Base-by-base conservation (phyloP, 164 flowering plant species). In the Echeveria elegans region DNA sequence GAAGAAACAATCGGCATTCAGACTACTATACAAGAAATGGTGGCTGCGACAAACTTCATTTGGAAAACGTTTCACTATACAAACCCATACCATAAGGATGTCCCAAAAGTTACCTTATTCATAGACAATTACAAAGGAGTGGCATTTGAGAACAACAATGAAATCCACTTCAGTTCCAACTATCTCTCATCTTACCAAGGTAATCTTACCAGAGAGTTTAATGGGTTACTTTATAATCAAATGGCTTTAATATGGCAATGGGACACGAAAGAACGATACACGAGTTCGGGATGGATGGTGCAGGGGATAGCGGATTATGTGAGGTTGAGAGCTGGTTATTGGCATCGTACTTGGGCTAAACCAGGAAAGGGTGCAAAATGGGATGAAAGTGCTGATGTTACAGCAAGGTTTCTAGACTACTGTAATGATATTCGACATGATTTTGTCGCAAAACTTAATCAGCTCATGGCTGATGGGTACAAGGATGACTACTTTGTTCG, bases 231-330 rank as follows among this genome's bases (percentile, higher is more conserved):
- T 21, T 79, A 73, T 71, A 80, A 77, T 36, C 79, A 78, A 65
- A 68, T 71, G 72, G 64, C 75, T 1, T 78, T 76, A 23, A 26
- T 78, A 6, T 81, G 81, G 75, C 82, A 81, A 66, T 76, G 76
- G 76, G 28, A 69, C 50, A 76, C 80, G 0, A 58, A 37, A 3
- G 78, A 76, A 2, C 45, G 67, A 18, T 52, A 52, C 28, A 52
- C 58, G 4, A 71, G 75, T 9, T 72, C 76, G 4, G 69, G 71
- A 23, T 76, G 79, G 14, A 32, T 80, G 47, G 72, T 72, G 19
- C 80, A 74, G 47, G 83, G 82, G 15, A 73, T 78, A 5, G 81
- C 83, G 0, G 79, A 77, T 29, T 75, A 58, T 41, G 74, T 75
- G 67, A 68, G 74, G 65, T 59, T 71, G 56, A 63, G 50, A 68